Percentiles rank a stretch among this genome's conserved stretches.
phyloP scores from a whole-genome alignment of 495 filamentous ascomycete genomes.

The Chaetomidium leptoderma region DNA sequence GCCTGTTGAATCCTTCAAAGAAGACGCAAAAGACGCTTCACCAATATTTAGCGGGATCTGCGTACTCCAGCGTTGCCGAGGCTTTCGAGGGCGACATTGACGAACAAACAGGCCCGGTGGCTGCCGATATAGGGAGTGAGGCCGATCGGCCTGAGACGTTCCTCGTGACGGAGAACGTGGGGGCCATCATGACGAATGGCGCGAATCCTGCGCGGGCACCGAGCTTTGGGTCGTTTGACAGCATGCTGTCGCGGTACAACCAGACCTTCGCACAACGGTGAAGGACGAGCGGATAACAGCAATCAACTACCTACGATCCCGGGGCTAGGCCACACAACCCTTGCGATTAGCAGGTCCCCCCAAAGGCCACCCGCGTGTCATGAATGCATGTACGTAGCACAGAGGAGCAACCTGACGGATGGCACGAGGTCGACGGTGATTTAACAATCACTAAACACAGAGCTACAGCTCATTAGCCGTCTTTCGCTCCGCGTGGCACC shows the following conservation, averaged over 20 bases:
- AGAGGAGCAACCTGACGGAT: neutral
- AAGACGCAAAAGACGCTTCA: slow-evolving; percentile 14
- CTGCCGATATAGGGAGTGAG: slow-evolving; percentile 5
- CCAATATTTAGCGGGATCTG: slow-evolving; percentile 19
- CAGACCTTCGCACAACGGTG: neutral
- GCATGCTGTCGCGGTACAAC: neutral
- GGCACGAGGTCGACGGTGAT: neutral
- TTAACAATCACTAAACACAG: no score
- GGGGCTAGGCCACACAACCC: neutral
- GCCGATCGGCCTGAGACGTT: slow-evolving; percentile 16
- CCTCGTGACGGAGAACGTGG: slow-evolving; percentile 19
- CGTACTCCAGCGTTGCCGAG: slow-evolving; percentile 40
- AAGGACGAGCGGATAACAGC: neutral
- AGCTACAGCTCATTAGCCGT: neutral
- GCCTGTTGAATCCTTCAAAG: slow-evolving; percentile 17
- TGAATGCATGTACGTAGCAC: neutral
- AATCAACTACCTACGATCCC: neutral
- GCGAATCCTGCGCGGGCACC: neutral
- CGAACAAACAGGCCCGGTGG: slow-evolving; percentile 2
- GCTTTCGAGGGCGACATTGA: slow-evolving; percentile 38
- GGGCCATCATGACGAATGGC: neutral
- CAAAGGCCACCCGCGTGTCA: neutral
- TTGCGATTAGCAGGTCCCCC: neutral
- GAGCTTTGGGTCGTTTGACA: slow-evolving; percentile 11
- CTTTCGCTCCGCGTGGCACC: neutral